Base-by-base conservation (phyloP, 352 stramenopile species). In the Pilasporangium apinafurcum region DNA sequence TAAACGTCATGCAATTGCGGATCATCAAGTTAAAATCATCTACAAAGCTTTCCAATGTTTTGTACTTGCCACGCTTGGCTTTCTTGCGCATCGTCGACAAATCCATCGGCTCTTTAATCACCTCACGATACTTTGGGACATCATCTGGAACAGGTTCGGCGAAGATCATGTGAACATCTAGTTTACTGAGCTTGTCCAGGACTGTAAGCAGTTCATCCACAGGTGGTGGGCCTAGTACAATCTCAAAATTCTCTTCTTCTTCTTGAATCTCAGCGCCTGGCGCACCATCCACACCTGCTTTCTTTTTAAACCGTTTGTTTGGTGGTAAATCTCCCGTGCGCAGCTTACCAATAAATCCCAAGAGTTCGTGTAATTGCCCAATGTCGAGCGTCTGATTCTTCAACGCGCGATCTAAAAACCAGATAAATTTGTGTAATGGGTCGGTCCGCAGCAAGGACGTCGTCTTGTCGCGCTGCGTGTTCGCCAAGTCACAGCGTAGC, bases 341-440 rank as follows among this genome's bases (percentile, higher is more conserved):
- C 8, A 94, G 54, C 42, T 75, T 83, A 29, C 70, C 74, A 24
- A 94, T 65, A 37, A 86, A 74, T 8, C 60, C 64, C 17, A 92
- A 59, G 17, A 94, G 39, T 18, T 92, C 82, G 16, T 83, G 64
- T 17, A 91, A 65, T 40, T 92, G 76, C 7, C 61, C 35, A 22
- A 75, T 63, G 27, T 91, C 73, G 29, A 89, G 53, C 1, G 73
- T 75, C 30, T 85, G 70, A 34, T 82, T 83, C 60, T 92, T 91
- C 20, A 92, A 36, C 20, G 77, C 78, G 16, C 76, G 67, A 47
- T 94, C 82, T 22, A 92, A 51, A 56, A 92, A 90, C 82, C 82
- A 94, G 25, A 92, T 88, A 35, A 94, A 94, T 46, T 94, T 94
- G 58, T 94, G 82, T 9, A 94, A 42, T 5, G 82, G 82, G 27